A percentile compares a stretch with the other conserved stretches of the same genome.
These are phyloP conservation scores for Narthecium ossifragum DNA, from an alignment of 106 monocot genomes.

Conservation along the genomic window DNA sequence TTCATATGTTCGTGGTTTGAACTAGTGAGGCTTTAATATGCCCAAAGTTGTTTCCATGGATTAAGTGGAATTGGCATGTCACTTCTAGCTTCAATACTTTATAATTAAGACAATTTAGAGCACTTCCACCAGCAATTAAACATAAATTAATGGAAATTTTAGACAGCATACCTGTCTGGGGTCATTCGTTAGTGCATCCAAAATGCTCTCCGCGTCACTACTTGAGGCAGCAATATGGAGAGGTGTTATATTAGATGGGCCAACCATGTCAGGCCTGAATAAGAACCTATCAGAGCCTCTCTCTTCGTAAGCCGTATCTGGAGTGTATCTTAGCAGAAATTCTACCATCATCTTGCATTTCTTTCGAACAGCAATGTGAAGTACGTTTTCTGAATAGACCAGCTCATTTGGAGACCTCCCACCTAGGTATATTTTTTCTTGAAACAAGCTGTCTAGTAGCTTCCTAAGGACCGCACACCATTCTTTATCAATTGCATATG, in stretches of 20 bases:
- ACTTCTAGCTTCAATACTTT: too few species aligned
- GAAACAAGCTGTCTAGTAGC: conserved; percentile 56
- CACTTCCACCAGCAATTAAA: too few species aligned
- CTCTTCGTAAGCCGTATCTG: conserved; percentile 6
- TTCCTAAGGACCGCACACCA: conserved; percentile 79
- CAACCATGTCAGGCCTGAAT: conserved; percentile 57
- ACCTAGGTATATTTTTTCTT: conserved; percentile 30
- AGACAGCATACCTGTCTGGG: conserved; percentile 66
- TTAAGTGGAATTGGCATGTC: too few species aligned
- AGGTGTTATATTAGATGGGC: conserved; percentile 52
- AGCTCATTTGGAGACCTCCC: conserved; percentile 29
- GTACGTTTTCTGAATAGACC: conserved; percentile 31
- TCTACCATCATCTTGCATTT: conserved; percentile 55
- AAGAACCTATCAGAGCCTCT: conserved; percentile 15
- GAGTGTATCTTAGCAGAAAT: conserved; percentile 45
- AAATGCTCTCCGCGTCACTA: conserved; percentile 31
- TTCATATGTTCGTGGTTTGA: too few species aligned
- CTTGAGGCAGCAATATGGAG: conserved; percentile 65
- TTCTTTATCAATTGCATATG: conserved; percentile 51
- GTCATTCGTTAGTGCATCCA: conserved; percentile 80
- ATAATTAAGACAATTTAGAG: too few species aligned
- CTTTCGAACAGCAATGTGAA: conserved; percentile 60
- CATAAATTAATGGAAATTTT: too few species aligned
- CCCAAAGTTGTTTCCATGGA: too few species aligned
- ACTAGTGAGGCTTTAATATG: too few species aligned